Evolutionary conservation across 306 rosid species (phyloP).

Genomic region (Vigna reflexopilosa): DNA sequence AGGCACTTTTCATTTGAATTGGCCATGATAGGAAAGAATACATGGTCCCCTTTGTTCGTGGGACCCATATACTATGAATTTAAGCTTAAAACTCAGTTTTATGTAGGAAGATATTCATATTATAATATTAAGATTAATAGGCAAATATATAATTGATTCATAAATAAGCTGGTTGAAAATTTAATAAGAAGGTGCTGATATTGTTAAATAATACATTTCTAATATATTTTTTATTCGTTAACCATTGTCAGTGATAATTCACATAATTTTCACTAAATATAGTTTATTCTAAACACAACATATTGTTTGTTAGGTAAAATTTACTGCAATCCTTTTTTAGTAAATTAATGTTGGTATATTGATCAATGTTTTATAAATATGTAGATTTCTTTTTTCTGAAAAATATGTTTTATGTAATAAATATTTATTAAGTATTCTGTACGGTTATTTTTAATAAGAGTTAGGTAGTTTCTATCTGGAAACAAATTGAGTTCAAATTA

Average conservation of each 20-base stretch:
- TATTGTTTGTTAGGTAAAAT: too few species aligned
- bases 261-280: not conserved
- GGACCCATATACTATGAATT: not conserved
- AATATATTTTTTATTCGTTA: not conserved
- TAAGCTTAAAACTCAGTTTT: not conserved
- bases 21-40: not conserved
- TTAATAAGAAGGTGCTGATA: not conserved
- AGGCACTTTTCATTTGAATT: slow-evolving; percentile 45
- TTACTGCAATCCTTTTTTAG: too few species aligned
- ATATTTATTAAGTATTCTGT: too few species aligned
- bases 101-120: not conserved
- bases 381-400: too few species aligned
- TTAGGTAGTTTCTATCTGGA: too few species aligned
- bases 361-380: too few species aligned
- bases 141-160: not conserved
- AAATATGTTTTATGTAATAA: too few species aligned
- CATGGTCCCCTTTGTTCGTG: not conserved
- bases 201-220: not conserved
- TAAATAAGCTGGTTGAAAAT: not conserved
- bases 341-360: too few species aligned
- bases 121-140: not conserved
- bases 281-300: too few species aligned
- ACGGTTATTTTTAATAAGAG: too few species aligned
- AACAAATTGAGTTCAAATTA: too few species aligned
- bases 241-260: not conserved